Evolutionary conservation across 257 asterid species (phyloP).

Genomic region (Nicotiana attenuata): DNA sequence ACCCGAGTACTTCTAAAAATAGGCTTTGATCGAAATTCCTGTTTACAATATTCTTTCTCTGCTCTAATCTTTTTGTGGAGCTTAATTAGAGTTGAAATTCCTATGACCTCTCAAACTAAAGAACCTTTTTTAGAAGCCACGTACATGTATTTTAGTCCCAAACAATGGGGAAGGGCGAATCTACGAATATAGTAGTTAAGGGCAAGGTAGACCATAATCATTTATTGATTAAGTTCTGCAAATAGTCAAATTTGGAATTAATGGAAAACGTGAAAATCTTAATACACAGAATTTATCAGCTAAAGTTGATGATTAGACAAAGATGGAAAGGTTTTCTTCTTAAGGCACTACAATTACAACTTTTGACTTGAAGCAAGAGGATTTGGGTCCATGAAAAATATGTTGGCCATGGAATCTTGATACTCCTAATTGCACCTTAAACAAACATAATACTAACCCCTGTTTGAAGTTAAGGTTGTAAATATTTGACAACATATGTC

Average conservation of each 20-base stretch:
- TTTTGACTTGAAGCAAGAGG: constrained; percentile 20
- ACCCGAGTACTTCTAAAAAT: no score
- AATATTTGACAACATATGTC: constrained; percentile 38
- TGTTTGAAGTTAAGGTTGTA: constrained; percentile 25
- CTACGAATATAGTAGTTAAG: not conserved
- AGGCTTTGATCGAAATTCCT: no score
- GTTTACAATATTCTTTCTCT: not conserved
- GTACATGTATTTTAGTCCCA: not conserved
- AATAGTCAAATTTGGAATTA: constrained; percentile 21
- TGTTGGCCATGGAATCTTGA: constrained; percentile 27
- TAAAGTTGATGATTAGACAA: constrained; percentile 29
- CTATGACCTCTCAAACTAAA: no score
- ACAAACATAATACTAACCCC: constrained; percentile 16
- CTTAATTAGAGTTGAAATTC: no score
- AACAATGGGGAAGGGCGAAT: not conserved
- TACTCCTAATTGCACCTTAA: not conserved
- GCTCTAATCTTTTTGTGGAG: not conserved
- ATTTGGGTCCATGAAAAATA: not conserved
- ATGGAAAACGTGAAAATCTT: constrained; percentile 17
- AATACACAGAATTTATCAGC: constrained; percentile 22
- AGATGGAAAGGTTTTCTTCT: constrained; percentile 8
- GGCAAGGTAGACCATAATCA: not conserved
- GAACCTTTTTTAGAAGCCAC: not conserved
- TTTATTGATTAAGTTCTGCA: constrained; percentile 11
- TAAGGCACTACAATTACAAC: constrained; percentile 21